These are phyloP conservation scores for Phellopilus nigrolimitatus DNA, from an alignment of 1,284 basidiomycete species.

Conservation along the genomic window DNA sequence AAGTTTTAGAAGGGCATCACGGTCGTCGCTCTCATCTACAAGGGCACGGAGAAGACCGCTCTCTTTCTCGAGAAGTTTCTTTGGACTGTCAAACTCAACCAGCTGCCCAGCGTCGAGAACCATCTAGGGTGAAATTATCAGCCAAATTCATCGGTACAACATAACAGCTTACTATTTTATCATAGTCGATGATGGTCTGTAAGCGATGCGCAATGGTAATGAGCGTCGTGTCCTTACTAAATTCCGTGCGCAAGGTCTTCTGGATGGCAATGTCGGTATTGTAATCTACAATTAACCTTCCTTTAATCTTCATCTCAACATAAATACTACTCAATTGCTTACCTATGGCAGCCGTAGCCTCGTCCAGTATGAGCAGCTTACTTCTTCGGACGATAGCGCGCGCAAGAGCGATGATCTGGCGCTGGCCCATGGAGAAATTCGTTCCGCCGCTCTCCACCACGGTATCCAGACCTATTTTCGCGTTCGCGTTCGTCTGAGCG, in stretches of 20 bases:
- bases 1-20: no score
- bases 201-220: slow-evolving; percentile 62
- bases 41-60: no score
- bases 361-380: slow-evolving; percentile 31
- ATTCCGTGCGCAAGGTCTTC: slow-evolving; percentile 47
- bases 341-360: slow-evolving; percentile 29
- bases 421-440: slow-evolving; percentile 19
- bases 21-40: no score
- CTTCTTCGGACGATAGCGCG: slow-evolving; percentile 30
- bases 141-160: no score
- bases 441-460: slow-evolving; percentile 15
- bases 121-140: no score
- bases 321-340: no score
- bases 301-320: background rate
- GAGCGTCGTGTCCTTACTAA: slow-evolving; percentile 51
- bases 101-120: no score
- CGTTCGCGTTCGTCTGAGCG: background rate
- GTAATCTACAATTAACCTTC: background rate
- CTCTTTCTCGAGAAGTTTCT: no score
- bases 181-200: slow-evolving; percentile 27
- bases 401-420: slow-evolving; percentile 43
- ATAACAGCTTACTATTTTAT: slow-evolving; percentile 19
- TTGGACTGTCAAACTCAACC: no score
- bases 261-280: slow-evolving; percentile 45
- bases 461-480: slow-evolving; percentile 16